Percentiles rank a stretch among this genome's conserved stretches.
Conservation (phyloP, 2,329 filamentous ascomycete species). For the Verticillium tricorpus region DNA sequence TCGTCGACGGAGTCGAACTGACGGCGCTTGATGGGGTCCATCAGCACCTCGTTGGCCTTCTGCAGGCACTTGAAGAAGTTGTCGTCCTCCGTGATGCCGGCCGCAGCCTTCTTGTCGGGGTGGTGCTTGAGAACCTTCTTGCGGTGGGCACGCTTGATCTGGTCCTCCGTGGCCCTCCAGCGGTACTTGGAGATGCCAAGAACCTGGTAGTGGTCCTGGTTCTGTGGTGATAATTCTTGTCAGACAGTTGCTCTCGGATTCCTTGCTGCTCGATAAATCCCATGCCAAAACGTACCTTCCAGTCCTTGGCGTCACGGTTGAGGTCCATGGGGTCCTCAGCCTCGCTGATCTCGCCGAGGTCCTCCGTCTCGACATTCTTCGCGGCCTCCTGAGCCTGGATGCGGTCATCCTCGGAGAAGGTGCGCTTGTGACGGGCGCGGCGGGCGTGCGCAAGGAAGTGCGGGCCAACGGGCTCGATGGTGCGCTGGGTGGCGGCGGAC, state of each 20-base stretch:
- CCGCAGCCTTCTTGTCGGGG: conserved; percentile 96
- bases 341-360: conserved; percentile 89
- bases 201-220: conserved; percentile 96
- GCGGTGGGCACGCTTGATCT: conserved; percentile 98
- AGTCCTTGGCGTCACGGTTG: conserved; percentile 93
- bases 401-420: conserved; percentile 96
- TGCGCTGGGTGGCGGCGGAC: conserved; percentile 74
- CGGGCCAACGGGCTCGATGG: conserved; percentile 92
- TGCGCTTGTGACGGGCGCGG: conserved; percentile 92
- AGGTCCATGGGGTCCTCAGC: conserved; percentile 90
- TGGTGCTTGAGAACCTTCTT: conserved; percentile 99
- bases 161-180: conserved; percentile 88
- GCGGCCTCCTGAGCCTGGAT: conserved; percentile 93
- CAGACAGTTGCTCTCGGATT: neutral
- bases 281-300: conserved; percentile 66
- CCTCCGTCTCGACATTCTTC: conserved; percentile 91
- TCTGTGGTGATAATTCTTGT: conserved; percentile 39
- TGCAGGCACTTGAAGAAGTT: conserved; percentile 99
- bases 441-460: conserved; percentile 97
- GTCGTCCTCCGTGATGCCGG: conserved; percentile 84
- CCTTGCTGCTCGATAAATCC: neutral
- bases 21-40: conserved; percentile 85
- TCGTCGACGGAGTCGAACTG: conserved; percentile 98
- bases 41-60: conserved; percentile 89
- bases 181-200: conserved; percentile 91